A percentile compares a stretch with the other conserved stretches of the same genome.
phyloP scores from a whole-genome alignment of 225 moss, liverwort and hornwort genomes.

The Physcomitrium patens region DNA sequence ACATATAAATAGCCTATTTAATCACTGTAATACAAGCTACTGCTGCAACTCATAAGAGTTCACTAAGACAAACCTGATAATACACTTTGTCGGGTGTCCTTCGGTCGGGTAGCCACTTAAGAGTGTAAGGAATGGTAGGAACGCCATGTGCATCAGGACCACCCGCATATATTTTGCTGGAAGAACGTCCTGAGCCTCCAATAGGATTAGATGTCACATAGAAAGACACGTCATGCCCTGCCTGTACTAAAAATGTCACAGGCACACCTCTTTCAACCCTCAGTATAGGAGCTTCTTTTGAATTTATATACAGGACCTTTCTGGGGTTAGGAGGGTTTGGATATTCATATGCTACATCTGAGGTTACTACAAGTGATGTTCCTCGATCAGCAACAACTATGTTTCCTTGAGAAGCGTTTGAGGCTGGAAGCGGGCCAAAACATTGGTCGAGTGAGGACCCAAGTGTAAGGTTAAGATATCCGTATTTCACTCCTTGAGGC shows the following conservation, averaged over 20 bases:
- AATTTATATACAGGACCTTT: constrained; percentile 88
- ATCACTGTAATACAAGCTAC: neutral
- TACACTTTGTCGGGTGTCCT: constrained; percentile 90
- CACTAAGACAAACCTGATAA: constrained; percentile 53
- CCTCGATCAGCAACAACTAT: constrained; percentile 97
- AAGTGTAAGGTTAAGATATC: constrained; percentile 56
- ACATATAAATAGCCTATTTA: neutral
- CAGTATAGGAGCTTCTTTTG: constrained; percentile 89
- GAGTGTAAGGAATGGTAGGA: constrained; percentile 65
- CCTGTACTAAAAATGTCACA: constrained; percentile 90
- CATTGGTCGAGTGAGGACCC: constrained; percentile 69
- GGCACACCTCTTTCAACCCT: constrained; percentile 97
- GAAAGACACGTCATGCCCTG: constrained; percentile 90
- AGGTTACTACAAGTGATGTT: constrained; percentile 71
- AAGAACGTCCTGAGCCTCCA: constrained; percentile 60
- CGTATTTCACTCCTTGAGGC: constrained; percentile 66
- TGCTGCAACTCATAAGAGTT: neutral
- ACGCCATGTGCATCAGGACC: constrained; percentile 84
- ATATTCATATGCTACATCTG: constrained; percentile 76
- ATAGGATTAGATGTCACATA: constrained; percentile 88
- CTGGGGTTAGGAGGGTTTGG: constrained; percentile 91
- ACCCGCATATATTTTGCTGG: constrained; percentile 75
- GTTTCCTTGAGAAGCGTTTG: constrained; percentile 71
- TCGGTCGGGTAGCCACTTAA: constrained; percentile 90
- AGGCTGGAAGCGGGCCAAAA: constrained; percentile 81